These are phyloP conservation scores for Calonectria pseudoturangicola DNA, from an alignment of 2,329 filamentous ascomycete species.

Conservation along the genomic window DNA sequence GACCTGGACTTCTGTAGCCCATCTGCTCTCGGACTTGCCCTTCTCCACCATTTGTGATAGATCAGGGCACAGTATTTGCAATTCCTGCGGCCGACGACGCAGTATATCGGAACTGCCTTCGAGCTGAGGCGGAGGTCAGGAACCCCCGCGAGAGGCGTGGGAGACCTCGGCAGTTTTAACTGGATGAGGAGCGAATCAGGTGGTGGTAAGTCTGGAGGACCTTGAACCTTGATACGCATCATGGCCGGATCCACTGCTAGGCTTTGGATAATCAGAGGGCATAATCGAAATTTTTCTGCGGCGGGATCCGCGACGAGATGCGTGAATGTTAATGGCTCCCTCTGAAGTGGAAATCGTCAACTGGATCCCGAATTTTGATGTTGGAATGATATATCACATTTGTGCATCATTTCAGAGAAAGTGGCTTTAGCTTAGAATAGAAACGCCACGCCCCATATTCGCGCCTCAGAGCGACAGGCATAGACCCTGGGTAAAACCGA, in stretches of 20 bases:
- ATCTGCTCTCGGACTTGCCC: constrained; percentile 43
- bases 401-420: constrained; percentile 38
- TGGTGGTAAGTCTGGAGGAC: constrained; percentile 23
- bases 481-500: constrained; percentile 29
- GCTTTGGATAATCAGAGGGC: constrained; percentile 31
- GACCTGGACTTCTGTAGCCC: constrained; percentile 42
- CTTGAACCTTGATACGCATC: constrained; percentile 30
- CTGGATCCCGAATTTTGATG: constrained; percentile 38
- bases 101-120: constrained; percentile 31
- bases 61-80: constrained; percentile 39
- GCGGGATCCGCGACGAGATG: constrained; percentile 47
- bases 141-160: constrained; percentile 37
- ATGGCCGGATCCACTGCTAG: constrained; percentile 28
- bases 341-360: constrained; percentile 44
- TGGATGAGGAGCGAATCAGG: constrained; percentile 40
- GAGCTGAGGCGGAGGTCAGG: constrained; percentile 27
- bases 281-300: constrained; percentile 52
- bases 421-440: constrained; percentile 49
- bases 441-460: constrained; percentile 37
- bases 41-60: constrained; percentile 50
- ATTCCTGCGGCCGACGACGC: constrained; percentile 36
- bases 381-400: constrained; percentile 51
- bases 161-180: constrained; percentile 41
- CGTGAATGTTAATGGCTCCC: constrained; percentile 48
- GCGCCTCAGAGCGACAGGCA: constrained; percentile 34